These are phyloP conservation scores for Pseudocercospora fuligena DNA, from an alignment of 2,329 filamentous ascomycete genomes.

Conservation along the genomic window DNA sequence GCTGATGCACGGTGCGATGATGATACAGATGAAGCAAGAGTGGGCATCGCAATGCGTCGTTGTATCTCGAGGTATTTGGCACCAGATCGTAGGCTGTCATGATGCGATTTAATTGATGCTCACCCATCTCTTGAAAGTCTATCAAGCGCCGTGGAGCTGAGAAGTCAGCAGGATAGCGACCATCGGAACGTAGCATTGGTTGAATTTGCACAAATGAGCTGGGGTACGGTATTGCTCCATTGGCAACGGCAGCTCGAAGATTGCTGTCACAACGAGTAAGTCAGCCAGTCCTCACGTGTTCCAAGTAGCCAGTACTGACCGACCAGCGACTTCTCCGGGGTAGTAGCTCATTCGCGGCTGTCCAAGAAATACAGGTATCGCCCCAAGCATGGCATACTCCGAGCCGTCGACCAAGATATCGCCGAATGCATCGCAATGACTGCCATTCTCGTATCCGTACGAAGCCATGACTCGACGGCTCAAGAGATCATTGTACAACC, in stretches of 20 bases:
- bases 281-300: background rate
- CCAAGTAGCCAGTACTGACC: background rate
- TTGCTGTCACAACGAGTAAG: constrained; percentile 18
- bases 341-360: background rate
- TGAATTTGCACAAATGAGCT: constrained; percentile 35
- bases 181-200: constrained; percentile 40
- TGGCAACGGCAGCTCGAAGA: constrained; percentile 34
- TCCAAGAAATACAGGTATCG: background rate
- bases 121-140: constrained; percentile 35
- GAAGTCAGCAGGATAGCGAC: constrained; percentile 41
- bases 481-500: constrained; percentile 1
- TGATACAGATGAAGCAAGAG: background rate
- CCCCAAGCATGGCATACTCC: background rate
- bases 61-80: constrained; percentile 10
- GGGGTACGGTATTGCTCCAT: constrained; percentile 33
- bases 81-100: constrained; percentile 37
- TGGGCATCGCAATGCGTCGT: constrained; percentile 10
- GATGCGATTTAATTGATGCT: constrained; percentile 38
- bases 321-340: background rate
- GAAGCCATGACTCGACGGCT: constrained; percentile 5
- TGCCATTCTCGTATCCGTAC: constrained; percentile 13
- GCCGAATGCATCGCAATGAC: background rate
- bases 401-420: background rate
- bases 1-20: background rate
- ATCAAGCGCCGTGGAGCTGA: constrained; percentile 30